phyloP scores from a whole-genome alignment of 1,284 basidiomycete species.

The Tausonia pullulans region DNA sequence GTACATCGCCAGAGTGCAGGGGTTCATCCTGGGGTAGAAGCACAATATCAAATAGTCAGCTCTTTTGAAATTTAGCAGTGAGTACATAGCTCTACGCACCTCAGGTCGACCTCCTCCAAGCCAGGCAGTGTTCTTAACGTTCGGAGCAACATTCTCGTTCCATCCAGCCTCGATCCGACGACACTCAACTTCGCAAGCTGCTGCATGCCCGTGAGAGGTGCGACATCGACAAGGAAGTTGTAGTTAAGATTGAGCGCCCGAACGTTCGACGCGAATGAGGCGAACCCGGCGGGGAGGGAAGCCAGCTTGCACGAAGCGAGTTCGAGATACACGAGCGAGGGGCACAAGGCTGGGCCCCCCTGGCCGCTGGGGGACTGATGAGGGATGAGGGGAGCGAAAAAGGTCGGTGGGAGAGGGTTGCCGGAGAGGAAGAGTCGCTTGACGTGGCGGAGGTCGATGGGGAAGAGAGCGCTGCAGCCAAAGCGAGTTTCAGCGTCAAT shows the following conservation, averaged over 20 bases:
- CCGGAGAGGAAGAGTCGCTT: slow-evolving; percentile 83
- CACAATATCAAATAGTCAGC: background rate
- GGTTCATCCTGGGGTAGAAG: slow-evolving; percentile 64
- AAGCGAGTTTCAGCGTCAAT: background rate
- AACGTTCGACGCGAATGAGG: slow-evolving; percentile 65
- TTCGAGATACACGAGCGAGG: slow-evolving; percentile 78
- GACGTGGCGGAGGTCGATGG: slow-evolving; percentile 70
- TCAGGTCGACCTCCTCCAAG: slow-evolving; percentile 79
- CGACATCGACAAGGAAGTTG: slow-evolving; percentile 71
- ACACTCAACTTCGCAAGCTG: slow-evolving; percentile 69
- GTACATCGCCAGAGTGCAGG: slow-evolving; percentile 88
- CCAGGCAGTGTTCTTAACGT: slow-evolving; percentile 56
- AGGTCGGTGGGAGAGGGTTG: slow-evolving; percentile 33
- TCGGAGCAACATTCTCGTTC: slow-evolving; percentile 56
- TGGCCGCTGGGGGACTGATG: no score
- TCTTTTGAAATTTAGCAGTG: background rate
- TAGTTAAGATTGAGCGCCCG: slow-evolving; percentile 90
- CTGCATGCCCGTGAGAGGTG: slow-evolving; percentile 57
- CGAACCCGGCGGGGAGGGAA: slow-evolving; percentile 56
- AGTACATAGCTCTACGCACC: slow-evolving; percentile 44
- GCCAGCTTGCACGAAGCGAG: slow-evolving; percentile 79
- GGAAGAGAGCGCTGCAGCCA: slow-evolving; percentile 33
- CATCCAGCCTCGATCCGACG: slow-evolving; percentile 68
- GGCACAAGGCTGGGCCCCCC: slow-evolving; percentile 33
- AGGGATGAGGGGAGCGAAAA: slow-evolving; percentile 40